phyloP scores from a whole-genome alignment of 1,139 yeast genomes.

The Candida labiduridarum region DNA sequence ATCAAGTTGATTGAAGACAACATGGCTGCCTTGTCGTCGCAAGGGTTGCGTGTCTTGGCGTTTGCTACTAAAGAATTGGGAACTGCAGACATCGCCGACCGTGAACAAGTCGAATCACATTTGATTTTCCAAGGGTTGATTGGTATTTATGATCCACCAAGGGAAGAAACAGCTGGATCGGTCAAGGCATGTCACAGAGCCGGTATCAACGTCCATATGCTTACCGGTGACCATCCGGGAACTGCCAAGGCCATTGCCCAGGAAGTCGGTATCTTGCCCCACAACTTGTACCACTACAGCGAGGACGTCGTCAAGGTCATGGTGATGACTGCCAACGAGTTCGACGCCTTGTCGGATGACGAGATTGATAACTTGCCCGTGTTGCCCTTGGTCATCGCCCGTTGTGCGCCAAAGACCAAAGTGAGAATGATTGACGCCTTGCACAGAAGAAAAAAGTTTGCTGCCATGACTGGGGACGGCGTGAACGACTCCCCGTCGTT shows the following conservation, averaged over 20 bases:
- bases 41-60: too few relatives aligned
- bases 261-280: conserved; percentile 84
- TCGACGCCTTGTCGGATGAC: conserved; percentile 63
- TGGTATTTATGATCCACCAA: conserved; percentile 85
- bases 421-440: conserved; percentile 84
- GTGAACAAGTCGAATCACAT: too few relatives aligned
- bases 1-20: conserved; percentile 54
- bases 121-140: conserved; percentile 75
- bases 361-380: conserved; percentile 71
- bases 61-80: too few relatives aligned
- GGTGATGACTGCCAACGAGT: conserved; percentile 79
- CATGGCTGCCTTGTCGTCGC: conserved; percentile 58
- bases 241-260: conserved; percentile 84
- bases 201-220: conserved; percentile 82
- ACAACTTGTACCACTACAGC: conserved; percentile 63
- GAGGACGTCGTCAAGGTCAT: conserved; percentile 62
- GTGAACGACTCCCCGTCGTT: conserved; percentile 84
- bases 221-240: conserved; percentile 85
- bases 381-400: conserved; percentile 76
- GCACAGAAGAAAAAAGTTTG: conserved; percentile 68
- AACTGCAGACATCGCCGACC: too few relatives aligned
- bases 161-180: conserved; percentile 69
- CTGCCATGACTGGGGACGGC: conserved; percentile 91
- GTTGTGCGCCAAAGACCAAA: conserved; percentile 86
- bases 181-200: conserved; percentile 73